A percentile compares a stretch with the other conserved stretches of the same genome.
Conservation (phyloP, 495 filamentous ascomycete species). For the Neurospora intermedia region DNA sequence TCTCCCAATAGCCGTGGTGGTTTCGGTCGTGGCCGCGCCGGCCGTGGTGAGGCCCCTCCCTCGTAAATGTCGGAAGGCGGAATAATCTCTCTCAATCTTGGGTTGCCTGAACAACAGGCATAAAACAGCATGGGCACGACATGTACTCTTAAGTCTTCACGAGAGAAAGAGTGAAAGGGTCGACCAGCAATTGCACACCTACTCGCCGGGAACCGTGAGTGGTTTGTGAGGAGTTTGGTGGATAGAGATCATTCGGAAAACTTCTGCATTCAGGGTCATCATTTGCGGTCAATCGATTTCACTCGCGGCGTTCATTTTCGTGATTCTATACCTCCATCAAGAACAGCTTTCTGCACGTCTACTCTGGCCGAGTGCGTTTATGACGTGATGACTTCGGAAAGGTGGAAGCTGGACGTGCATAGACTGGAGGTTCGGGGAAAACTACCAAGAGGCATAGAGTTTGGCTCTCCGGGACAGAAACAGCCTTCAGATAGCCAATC, state of each 20-base stretch:
- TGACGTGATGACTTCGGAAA: neutral
- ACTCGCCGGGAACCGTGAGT: constrained; percentile 23
- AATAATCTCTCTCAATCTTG: constrained; percentile 25
- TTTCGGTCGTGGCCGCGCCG: constrained; percentile 80
- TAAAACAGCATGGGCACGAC: constrained; percentile 34
- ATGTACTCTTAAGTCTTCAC: constrained; percentile 39
- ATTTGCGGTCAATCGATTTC: constrained; percentile 27
- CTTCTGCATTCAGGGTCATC: constrained; percentile 28
- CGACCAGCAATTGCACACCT: constrained; percentile 21
- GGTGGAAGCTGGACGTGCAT: neutral
- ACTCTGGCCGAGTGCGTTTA: neutral
- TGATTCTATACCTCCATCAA: neutral
- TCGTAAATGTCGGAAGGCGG: constrained; percentile 37
- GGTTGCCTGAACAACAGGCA: constrained; percentile 19
- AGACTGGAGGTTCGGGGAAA: neutral
- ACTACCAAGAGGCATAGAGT: neutral
- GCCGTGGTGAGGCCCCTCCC: constrained; percentile 63
- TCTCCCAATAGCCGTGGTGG: constrained; percentile 61
- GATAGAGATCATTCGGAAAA: constrained; percentile 32
- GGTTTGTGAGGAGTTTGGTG: constrained; percentile 30
- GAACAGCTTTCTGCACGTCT: neutral
- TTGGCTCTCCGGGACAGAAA: neutral
- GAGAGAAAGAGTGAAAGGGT: constrained; percentile 25
- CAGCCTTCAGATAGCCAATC: neutral
- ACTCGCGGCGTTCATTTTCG: constrained; percentile 2